Evolutionary conservation across 441 rosid genomes (phyloP).

Genomic region (Pelargonium cotyledonis): DNA sequence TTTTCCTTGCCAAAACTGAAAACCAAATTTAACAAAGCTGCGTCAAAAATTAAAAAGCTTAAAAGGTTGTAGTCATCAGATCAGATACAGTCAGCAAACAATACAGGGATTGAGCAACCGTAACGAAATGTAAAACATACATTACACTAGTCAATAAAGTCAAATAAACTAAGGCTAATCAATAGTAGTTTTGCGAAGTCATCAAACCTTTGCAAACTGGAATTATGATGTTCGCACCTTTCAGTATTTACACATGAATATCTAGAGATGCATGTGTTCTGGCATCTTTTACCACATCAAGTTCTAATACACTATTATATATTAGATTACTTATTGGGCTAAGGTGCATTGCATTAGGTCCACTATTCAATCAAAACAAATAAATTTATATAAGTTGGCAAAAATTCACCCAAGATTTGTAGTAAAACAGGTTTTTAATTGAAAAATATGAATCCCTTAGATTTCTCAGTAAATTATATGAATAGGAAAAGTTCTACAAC

Average conservation of each 20-base stretch:
- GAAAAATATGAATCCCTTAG: neutral
- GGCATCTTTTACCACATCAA: neutral
- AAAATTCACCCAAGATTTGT: neutral
- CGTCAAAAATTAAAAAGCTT: neutral
- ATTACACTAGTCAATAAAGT: neutral
- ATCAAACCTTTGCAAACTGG: neutral
- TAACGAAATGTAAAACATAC: neutral
- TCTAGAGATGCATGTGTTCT: neutral
- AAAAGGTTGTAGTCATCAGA: neutral
- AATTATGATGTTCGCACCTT: neutral
- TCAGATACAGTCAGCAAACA: neutral
- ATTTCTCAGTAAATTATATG: neutral
- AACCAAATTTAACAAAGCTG: conserved; percentile 18
- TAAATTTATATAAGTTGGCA: neutral
- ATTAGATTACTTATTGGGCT: neutral
- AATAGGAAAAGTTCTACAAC: neutral
- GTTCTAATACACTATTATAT: neutral
- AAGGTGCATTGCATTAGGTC: neutral
- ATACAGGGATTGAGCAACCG: neutral
- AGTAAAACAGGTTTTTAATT: neutral
- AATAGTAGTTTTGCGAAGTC: neutral
- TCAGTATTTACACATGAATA: neutral
- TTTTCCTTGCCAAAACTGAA: conserved; percentile 78
- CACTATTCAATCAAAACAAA: neutral
- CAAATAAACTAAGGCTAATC: neutral